These are phyloP conservation scores for Penicillium daleae DNA, from an alignment of 495 filamentous ascomycete genomes.

Conservation along the genomic window DNA sequence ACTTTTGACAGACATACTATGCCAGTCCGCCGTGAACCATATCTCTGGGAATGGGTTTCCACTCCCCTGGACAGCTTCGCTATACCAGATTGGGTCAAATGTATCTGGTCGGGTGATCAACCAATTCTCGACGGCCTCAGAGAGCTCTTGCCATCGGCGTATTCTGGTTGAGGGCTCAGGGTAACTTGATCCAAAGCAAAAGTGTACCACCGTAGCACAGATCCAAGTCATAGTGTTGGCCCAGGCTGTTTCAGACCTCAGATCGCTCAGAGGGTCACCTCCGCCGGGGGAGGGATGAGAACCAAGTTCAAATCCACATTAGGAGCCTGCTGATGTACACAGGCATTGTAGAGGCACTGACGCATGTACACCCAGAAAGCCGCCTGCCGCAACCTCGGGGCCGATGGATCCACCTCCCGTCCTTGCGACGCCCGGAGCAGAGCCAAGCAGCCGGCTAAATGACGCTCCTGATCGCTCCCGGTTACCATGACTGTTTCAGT, in stretches of 20 bases:
- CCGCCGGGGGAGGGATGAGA: constrained; percentile 14
- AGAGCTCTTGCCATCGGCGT: constrained; percentile 18
- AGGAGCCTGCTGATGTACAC: constrained; percentile 18
- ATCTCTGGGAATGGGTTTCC: constrained; percentile 21
- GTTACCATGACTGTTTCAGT: constrained; percentile 21
- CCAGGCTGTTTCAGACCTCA: constrained; percentile 17
- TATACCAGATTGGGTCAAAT: constrained; percentile 20
- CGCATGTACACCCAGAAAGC: constrained; percentile 23
- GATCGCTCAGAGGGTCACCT: constrained; percentile 13
- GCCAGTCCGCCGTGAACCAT: constrained; percentile 19
- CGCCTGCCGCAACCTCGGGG: constrained; percentile 15
- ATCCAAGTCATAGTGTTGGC: constrained; percentile 22
- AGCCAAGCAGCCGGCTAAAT: constrained; percentile 19
- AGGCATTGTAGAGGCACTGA: constrained; percentile 20
- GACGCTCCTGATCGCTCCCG: constrained; percentile 15
- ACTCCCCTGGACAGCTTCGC: constrained; percentile 13
- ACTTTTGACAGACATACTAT: constrained; percentile 15
- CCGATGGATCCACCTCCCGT: constrained; percentile 14
- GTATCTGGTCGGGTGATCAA: constrained; percentile 12
- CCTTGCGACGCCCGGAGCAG: constrained; percentile 18
- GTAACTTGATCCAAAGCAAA: constrained; percentile 17
- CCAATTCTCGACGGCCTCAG: constrained; percentile 15
- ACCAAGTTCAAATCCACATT: constrained; percentile 19
- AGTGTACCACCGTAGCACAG: constrained; percentile 18
- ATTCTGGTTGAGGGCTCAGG: constrained; percentile 13